Evolutionary conservation across 83 land plant genomes (phyloP), one percentile per base, ranked within the genome.

Genomic region (Thuja plicata): DNA sequence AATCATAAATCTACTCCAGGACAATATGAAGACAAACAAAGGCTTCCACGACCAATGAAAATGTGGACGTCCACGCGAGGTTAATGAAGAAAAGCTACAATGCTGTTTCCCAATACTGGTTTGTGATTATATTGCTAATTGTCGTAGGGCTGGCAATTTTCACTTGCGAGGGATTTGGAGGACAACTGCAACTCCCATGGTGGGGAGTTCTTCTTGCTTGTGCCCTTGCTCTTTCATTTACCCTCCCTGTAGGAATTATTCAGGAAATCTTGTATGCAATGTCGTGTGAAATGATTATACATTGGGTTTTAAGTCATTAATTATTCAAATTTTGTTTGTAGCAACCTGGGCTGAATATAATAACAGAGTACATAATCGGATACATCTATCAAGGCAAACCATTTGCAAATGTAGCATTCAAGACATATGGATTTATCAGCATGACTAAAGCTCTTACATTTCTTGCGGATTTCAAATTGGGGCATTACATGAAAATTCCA

Each of bases 11-110:
- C n/a, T 46, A 21, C 0, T 84, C 86, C 90, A 96, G 97, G 55
- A 92, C 92, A 35, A 93, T 96, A 60, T 93, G 94, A 93, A 78
- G 78, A 71, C 83, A 91, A 50, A 92, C 92, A 81, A 90, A 87
- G 86, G 85, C 94, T 17, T 92, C 94, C 19, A 85, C 95, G 21
- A 76, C 87, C 19, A 92, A 94, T 55, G 89, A 91, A 91, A 89
- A 87, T 71, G 88, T 89, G 89, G 98, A 96, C 84, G 91, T 96
- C 21, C 98, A 96, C 91, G 93, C 96, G 24, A 94, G 91, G 90
- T 88, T 96, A 54, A 88, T 88, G 89, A 88, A 37, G 70, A 96
- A 94, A 96, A 37, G 21, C 30, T 81, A 88, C 19, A 57, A 55
- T 73, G 9, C 7, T 21, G 89, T 88, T 37, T 74, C 89, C 30